Evolutionary conservation across 306 rosid genomes (phyloP).

Genomic region (Prunus campanulata): DNA sequence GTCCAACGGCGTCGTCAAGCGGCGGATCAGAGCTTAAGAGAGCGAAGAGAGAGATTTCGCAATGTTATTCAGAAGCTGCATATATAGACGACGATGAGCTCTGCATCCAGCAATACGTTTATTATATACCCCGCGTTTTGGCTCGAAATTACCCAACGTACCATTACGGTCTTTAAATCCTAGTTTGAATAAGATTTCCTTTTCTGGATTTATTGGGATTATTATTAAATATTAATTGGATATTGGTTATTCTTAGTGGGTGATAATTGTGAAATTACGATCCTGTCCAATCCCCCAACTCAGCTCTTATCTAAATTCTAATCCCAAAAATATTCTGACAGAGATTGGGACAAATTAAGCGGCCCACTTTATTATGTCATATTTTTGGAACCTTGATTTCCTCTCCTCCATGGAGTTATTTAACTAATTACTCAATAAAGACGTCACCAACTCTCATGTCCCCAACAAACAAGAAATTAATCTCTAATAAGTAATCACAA

Average conservation of each 20-base stretch:
- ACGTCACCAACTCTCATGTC: background rate
- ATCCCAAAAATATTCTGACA: conserved; percentile 5
- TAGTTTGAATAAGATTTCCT: background rate
- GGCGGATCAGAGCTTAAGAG: conserved; percentile 35
- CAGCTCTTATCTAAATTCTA: background rate
- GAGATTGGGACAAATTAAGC: conserved; percentile 13
- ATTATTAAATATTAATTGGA: background rate
- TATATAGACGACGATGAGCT: conserved; percentile 13
- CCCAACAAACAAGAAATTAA: background rate
- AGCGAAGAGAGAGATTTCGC: background rate
- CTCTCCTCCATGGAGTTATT: background rate
- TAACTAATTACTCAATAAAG: background rate
- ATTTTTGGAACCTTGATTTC: background rate
- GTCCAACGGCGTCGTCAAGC: conserved; percentile 11
- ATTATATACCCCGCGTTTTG: conserved; percentile 1
- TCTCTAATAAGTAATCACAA: background rate
- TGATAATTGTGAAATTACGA: background rate
- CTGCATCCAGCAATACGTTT: background rate
- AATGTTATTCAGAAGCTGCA: background rate
- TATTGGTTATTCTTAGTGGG: background rate
- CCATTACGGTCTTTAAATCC: background rate
- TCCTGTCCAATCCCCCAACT: background rate
- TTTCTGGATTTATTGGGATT: background rate
- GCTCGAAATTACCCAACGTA: background rate
- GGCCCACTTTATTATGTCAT: background rate